Percentiles rank a stretch among this genome's conserved stretches.
These are phyloP conservation scores for Kwoniella europaea DNA, from an alignment of 768 basidiomycete species.

Conservation along the genomic window DNA sequence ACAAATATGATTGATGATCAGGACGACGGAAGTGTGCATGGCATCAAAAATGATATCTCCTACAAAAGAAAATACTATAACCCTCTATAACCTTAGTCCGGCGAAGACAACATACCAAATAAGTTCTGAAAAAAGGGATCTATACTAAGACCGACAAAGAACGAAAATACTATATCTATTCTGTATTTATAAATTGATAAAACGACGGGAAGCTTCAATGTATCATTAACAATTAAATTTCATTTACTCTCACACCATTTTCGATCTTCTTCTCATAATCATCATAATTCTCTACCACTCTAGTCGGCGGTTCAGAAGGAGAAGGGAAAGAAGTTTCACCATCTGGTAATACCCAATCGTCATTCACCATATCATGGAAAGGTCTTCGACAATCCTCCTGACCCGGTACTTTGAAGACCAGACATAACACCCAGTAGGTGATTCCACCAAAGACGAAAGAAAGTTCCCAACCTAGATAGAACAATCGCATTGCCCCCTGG, in stretches of 20 bases:
- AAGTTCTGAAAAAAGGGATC: no score
- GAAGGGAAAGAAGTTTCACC: neutral
- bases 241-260: slow-evolving; percentile 12
- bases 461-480: slow-evolving; percentile 38
- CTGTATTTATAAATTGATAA: no score
- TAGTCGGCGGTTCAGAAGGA: neutral
- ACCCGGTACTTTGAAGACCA: slow-evolving; percentile 31
- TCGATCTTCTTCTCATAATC: slow-evolving; percentile 20
- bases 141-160: no score
- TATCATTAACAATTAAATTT: neutral
- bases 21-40: no score
- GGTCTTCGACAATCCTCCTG: slow-evolving; percentile 29
- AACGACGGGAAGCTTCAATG: no score
- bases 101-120: no score
- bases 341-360: slow-evolving; percentile 28
- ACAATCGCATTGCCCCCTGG: slow-evolving; percentile 23
- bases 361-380: slow-evolving; percentile 28
- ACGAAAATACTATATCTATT: no score
- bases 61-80: no score
- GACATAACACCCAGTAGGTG: slow-evolving; percentile 25
- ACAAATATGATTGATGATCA: no score
- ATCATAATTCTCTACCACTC: slow-evolving; percentile 6
- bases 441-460: slow-evolving; percentile 32
- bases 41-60: no score
- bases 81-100: no score